Conservation (phyloP, 306 rosid species). For the Sicyos baderoa region DNA sequence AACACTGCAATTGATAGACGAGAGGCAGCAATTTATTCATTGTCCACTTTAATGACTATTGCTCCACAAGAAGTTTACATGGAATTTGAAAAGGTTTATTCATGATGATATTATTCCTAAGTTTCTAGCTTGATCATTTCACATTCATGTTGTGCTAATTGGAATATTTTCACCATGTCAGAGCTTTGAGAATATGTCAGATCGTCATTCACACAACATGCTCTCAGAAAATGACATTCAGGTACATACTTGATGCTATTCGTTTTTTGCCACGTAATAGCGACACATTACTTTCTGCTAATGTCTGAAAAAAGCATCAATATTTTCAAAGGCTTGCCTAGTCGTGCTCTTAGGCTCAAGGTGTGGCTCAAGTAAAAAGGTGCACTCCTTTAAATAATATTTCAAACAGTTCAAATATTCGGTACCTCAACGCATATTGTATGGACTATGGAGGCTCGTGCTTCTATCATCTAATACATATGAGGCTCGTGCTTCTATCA, state of each 20-base stretch:
- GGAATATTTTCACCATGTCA: slow-evolving; percentile 35
- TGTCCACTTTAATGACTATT: slow-evolving; percentile 72
- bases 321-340: too few species aligned
- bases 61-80: slow-evolving; percentile 63
- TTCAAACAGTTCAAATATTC: too few species aligned
- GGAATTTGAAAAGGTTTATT: slow-evolving; percentile 69
- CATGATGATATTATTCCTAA: slow-evolving; percentile 19
- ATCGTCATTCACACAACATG: slow-evolving; percentile 46
- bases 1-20: slow-evolving; percentile 51
- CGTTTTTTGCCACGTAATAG: neutral
- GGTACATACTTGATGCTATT: slow-evolving; percentile 37
- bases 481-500: too few species aligned
- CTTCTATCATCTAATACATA: too few species aligned
- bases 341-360: too few species aligned
- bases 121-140: slow-evolving; percentile 11
- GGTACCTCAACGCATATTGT: too few species aligned
- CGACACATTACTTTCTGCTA: neutral
- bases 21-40: slow-evolving; percentile 59
- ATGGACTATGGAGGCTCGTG: too few species aligned
- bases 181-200: slow-evolving; percentile 67
- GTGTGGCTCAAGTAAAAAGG: too few species aligned
- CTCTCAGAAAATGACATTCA: slow-evolving; percentile 79
- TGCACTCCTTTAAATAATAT: too few species aligned
- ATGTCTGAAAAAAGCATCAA: neutral
- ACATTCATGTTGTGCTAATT: slow-evolving; percentile 24